Percentiles rank a stretch among this genome's conserved stretches.
Evolutionary conservation across 768 basidiomycete species (phyloP).

Genomic region (Trametes maxima): DNA sequence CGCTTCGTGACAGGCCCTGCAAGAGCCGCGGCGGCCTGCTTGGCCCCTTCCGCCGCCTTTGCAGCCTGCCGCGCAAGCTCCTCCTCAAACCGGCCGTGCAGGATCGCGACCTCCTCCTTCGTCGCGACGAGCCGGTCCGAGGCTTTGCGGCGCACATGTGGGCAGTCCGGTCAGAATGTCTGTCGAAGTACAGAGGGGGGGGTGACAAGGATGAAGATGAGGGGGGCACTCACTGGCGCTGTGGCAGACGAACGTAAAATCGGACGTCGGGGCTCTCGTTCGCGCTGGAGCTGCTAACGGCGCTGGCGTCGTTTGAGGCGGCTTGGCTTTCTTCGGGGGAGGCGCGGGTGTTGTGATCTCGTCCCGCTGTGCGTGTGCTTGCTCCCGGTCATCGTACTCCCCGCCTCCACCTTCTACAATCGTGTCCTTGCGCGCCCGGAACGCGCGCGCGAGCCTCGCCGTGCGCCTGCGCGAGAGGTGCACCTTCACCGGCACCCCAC

Average conservation of each 20-base stretch:
- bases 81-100: constrained; percentile 70
- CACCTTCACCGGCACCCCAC: constrained; percentile 38
- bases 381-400: neutral
- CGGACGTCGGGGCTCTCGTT: constrained; percentile 37
- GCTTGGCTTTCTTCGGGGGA: constrained; percentile 24
- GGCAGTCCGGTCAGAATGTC: constrained; percentile 16
- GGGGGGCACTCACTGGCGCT: constrained; percentile 69
- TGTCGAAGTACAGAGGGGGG: too few species aligned
- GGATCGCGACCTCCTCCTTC: constrained; percentile 64
- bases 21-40: constrained; percentile 48
- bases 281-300: neutral
- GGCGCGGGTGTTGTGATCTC: neutral
- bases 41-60: constrained; percentile 52
- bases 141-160: constrained; percentile 45
- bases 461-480: constrained; percentile 58
- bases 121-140: constrained; percentile 71
- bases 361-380: neutral
- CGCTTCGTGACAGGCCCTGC: constrained; percentile 42
- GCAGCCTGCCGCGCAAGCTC: constrained; percentile 74
- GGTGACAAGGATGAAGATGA: too few species aligned
- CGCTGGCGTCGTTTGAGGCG: constrained; percentile 26
- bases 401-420: constrained; percentile 30
- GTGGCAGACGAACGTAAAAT: constrained; percentile 63
- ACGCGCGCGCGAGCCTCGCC: constrained; percentile 53
- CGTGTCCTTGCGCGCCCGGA: constrained; percentile 36